Percentiles rank a stretch among this genome's conserved stretches.
Conservation (phyloP, 2,329 filamentous ascomycete genomes). For the Paecilomyces variotii region DNA sequence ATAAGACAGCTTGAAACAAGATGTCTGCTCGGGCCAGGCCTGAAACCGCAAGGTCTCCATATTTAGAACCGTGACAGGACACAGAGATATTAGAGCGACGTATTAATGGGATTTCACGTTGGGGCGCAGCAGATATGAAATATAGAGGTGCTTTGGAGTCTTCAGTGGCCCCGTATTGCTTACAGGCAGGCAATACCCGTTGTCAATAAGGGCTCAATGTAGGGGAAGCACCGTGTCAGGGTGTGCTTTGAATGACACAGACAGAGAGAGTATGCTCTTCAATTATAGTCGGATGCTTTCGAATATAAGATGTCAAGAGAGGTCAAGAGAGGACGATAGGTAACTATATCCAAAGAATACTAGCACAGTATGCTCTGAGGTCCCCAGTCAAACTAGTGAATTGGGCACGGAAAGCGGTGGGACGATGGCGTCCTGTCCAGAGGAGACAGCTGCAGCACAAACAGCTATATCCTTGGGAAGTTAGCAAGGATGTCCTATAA, state of each 20-base stretch:
- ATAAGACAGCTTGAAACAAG: constrained; percentile 23
- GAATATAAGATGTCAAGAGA: background rate
- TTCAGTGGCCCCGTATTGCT: background rate
- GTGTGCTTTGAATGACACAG: background rate
- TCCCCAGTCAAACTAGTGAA: background rate
- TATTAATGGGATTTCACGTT: background rate
- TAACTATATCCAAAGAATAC: background rate
- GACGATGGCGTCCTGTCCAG: background rate
- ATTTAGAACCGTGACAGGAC: constrained; percentile 2
- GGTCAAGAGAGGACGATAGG: background rate
- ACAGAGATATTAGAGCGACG: background rate
- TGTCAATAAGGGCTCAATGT: background rate
- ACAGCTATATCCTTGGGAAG: constrained; percentile 2
- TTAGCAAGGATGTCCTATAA: background rate
- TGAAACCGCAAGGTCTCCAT: constrained; percentile 23
- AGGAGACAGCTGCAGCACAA: background rate
- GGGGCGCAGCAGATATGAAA: background rate
- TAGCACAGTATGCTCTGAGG: background rate
- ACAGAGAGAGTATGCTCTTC: background rate
- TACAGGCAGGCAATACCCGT: background rate
- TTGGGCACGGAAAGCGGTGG: background rate
- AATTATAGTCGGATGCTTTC: background rate
- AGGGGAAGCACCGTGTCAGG: background rate
- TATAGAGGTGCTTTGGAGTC: background rate
- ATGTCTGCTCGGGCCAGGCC: constrained; percentile 23